Conservation (phyloP, 2,329 filamentous ascomycete genomes). For the Madurella fahalii region DNA sequence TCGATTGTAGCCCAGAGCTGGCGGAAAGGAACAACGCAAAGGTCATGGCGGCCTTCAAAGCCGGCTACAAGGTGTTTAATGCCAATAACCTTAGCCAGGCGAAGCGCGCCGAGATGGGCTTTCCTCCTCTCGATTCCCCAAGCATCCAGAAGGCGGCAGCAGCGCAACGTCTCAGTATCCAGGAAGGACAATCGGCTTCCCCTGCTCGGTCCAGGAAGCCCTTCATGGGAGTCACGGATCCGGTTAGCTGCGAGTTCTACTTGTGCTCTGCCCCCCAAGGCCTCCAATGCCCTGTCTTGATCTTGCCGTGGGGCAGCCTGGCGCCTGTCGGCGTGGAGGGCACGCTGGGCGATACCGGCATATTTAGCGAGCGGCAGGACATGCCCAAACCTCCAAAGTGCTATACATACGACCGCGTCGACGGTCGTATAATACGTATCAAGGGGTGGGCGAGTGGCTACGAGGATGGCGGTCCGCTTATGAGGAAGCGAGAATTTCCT, state of each 20-base stretch:
- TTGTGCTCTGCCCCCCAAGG: slow-evolving; percentile 29
- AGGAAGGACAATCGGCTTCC: neutral
- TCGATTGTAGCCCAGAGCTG: slow-evolving; percentile 31
- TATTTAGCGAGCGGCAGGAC: slow-evolving; percentile 25
- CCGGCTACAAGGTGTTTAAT: slow-evolving; percentile 33
- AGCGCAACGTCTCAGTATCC: neutral
- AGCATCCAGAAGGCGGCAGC: slow-evolving; percentile 1
- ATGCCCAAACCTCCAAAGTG: slow-evolving; percentile 29
- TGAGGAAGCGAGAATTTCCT: slow-evolving; percentile 36
- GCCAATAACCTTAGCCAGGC: slow-evolving; percentile 24
- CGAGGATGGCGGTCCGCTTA: slow-evolving; percentile 33
- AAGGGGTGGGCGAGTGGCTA: slow-evolving; percentile 36
- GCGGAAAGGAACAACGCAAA: slow-evolving; percentile 33
- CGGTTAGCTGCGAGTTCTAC: slow-evolving; percentile 34
- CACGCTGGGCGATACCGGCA: slow-evolving; percentile 29
- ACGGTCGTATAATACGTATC: slow-evolving; percentile 27
- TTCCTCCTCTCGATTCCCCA: slow-evolving; percentile 10
- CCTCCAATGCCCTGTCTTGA: slow-evolving; percentile 33
- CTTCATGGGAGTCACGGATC: slow-evolving; percentile 23
- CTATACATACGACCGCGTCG: slow-evolving; percentile 30
- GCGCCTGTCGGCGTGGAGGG: slow-evolving; percentile 28
- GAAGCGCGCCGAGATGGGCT: slow-evolving; percentile 13
- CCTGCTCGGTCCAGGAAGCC: neutral
- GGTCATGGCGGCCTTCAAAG: slow-evolving; percentile 29
- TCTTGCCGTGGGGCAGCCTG: slow-evolving; percentile 35